phyloP scores from a whole-genome alignment of 805 yeast species.

The Monosporozyma aquatica region DNA sequence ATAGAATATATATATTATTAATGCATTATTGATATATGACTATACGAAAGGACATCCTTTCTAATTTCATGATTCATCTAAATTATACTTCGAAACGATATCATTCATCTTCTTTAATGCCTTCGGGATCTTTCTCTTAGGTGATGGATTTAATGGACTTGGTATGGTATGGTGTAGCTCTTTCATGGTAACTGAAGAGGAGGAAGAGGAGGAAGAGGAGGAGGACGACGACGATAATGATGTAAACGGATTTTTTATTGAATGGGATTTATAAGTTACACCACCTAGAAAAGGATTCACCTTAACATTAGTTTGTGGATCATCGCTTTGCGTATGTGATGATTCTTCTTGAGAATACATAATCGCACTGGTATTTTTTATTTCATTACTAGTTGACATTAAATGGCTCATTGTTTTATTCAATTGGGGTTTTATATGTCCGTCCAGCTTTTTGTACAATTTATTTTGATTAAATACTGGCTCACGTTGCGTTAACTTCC shows the following conservation, averaged over 20 bases:
- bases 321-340: too few species aligned
- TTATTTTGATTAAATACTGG: too few species aligned
- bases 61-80: slow-evolving; percentile 9
- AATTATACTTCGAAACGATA: slow-evolving; percentile 21
- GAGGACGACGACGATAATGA: too few species aligned
- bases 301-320: too few species aligned
- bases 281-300: too few species aligned
- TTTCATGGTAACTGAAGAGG: not conserved
- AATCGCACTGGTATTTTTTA: not conserved
- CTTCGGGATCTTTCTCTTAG: slow-evolving; percentile 14
- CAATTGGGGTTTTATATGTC: too few species aligned
- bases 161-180: not conserved
- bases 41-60: not conserved
- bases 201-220: too few species aligned
- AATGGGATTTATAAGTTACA: not conserved
- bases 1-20: slow-evolving; percentile 1
- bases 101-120: slow-evolving; percentile 22
- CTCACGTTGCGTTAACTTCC: too few species aligned
- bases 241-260: not conserved
- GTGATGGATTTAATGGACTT: not conserved
- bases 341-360: too few species aligned
- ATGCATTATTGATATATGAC: too few species aligned
- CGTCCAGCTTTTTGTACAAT: too few species aligned
- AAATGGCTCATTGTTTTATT: not conserved
- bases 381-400: not conserved